phyloP scores from a whole-genome alignment of 208 protist species.

The Tritrichomonas foetus region DNA sequence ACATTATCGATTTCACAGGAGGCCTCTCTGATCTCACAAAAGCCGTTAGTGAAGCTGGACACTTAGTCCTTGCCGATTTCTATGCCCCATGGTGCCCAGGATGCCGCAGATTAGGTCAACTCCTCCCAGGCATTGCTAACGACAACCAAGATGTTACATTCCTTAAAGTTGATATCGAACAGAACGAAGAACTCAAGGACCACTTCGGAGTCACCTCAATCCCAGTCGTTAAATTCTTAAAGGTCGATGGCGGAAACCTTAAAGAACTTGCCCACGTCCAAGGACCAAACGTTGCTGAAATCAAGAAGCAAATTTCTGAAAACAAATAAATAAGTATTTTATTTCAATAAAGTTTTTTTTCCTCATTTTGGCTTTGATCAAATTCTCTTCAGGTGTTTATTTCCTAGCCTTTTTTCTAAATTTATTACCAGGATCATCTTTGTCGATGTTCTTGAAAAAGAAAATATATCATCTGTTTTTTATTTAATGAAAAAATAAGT shows the following conservation, averaged over 20 bases:
- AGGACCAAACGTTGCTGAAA: neutral
- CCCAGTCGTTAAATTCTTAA: neutral
- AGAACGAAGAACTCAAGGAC: neutral
- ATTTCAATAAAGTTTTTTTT: no score
- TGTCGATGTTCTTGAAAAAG: no score
- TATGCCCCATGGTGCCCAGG: neutral
- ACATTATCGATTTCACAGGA: neutral
- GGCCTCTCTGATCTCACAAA: neutral
- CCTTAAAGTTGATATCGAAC: conserved; percentile 22
- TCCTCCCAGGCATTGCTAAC: neutral
- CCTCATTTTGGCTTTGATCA: no score
- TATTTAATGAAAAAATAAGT: no score
- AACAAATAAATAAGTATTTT: no score
- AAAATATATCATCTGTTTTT: no score
- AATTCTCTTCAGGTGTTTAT: no score
- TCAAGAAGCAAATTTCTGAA: neutral
- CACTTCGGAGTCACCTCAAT: neutral
- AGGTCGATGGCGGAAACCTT: neutral
- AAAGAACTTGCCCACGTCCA: neutral
- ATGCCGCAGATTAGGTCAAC: neutral
- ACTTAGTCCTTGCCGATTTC: neutral
- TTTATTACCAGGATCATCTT: no score
- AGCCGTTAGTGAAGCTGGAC: neutral
- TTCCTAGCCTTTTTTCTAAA: no score
- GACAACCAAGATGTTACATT: neutral